Base-by-base conservation (phyloP, 768 basidiomycete genomes). In the Hericium rajendrae region DNA sequence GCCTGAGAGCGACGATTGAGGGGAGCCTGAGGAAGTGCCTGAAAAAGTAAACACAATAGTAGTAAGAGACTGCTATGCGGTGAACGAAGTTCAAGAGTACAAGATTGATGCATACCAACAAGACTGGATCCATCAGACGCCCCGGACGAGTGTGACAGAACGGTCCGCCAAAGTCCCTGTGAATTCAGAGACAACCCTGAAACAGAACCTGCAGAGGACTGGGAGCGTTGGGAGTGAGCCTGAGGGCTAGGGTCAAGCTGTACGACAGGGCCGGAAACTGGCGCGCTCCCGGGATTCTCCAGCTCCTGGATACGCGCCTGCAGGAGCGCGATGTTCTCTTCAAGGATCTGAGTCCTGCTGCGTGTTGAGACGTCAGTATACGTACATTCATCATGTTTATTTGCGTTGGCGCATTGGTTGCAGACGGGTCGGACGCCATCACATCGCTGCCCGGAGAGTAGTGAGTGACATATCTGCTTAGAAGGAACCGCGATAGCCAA, bases 371-470 rank as follows among this genome's bases (percentile, higher is more conserved):
- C 81, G 62, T 86, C 85, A 4, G 80, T 73, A 66, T 85, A 86
- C 69, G 86, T 83, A 66, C 85, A 86, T 16, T 81, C 81, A 51
- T 84, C 84, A 39, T 75, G 75, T 56, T 82, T 80, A 40, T 82
- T 80, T 41, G 79, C 77, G 8, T 73, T 69, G 38, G 71, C 66
- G 69, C 85, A 86, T 41, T 79, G 83, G 0, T 82, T 81, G 65
- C 85, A 86, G n/a, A 77, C 70, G 3, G 86, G 26, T 26, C 26
- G 26, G 26, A 26, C 26, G 26, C 26, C 26, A 26, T 26, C 26
- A 26, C 26, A 26, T 76, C 79, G 84, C 85, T 82, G 57, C 13
- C 15, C 28, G 11, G 20, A 16, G 37, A 55, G 13, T 38, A 11
- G n/a, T 38, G 15, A 39, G 52, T 52, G 60, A 39, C 26, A 3